Base-by-base conservation (phyloP, 768 basidiomycete genomes). In the Exsudoporus frostii region DNA sequence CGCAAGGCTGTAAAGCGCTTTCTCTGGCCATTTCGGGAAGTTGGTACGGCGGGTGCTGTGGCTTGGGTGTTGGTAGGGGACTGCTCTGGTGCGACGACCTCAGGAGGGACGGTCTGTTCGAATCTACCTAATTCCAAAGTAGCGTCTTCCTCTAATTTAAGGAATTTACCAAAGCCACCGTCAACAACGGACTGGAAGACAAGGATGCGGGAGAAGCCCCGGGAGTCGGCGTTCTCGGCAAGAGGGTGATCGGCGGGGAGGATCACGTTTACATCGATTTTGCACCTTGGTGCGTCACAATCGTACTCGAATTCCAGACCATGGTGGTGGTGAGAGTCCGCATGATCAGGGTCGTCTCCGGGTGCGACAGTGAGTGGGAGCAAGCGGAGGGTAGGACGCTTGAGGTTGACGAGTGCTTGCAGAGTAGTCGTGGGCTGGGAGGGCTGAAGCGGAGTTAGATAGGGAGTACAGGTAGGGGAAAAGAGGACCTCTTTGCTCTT, bases 361-460 rank as follows among this genome's bases (percentile, higher is more conserved):
- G 75, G 63, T 14, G 79, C 64, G 20, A 70, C 61, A 4, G 77
- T 61, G 19, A 89, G 74, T 1, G 86, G 91, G 8, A 84, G 85
- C 4, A 95, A 80, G 13, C 86, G 81, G 32, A 98, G 78, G 1
- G 91, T 85, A 1, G 94, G 94, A 5, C 94, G 83, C 66, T 95
- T 96, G 61, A 97, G 83, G 66, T 97, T 98, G 58, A 97, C 93
- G 32, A 95, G 79, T 0, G 94, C 94, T 72, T 97, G 94, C 0
- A 98, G 77, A 2, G 94, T 96, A 0, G 94, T 98, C 0, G 94
- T 96, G 0, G 93, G 84, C 63, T 92, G 88, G 10, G 85, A 79
- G 29, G 83, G 69, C 90, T 92, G 44, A 45, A 48, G 49, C 2
- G 39, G 48, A 42, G 49, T 58, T 14, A 61, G 51, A 48, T 3